These are phyloP conservation scores for Melanogaster broomeanus DNA, from an alignment of 768 basidiomycete genomes.

Conservation along the genomic window DNA sequence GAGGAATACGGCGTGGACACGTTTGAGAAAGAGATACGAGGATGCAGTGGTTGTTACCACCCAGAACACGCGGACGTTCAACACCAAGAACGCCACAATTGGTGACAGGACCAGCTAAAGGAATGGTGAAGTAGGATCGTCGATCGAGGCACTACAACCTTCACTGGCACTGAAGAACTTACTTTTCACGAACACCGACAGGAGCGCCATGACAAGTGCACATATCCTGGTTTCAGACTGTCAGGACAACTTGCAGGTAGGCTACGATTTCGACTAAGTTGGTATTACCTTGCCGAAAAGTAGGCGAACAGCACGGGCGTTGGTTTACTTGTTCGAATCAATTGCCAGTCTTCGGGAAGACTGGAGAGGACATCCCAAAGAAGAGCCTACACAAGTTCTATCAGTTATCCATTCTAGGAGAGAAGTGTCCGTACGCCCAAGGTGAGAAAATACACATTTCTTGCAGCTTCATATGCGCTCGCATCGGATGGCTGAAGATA, in stretches of 20 bases:
- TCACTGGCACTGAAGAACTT: background rate
- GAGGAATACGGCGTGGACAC: too few relatives aligned
- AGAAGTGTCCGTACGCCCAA: conserved; percentile 16
- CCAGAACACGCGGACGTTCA: too few relatives aligned
- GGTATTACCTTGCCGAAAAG: conserved; percentile 27
- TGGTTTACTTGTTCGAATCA: conserved; percentile 14
- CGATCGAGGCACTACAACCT: background rate
- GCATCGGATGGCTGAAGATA: too few relatives aligned
- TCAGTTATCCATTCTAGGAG: background rate
- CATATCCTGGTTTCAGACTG: conserved; percentile 10
- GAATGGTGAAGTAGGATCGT: background rate
- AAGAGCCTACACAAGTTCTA: conserved; percentile 14
- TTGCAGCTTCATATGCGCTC: conserved; percentile 16
- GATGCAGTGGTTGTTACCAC: too few relatives aligned
- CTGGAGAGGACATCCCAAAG: conserved; percentile 28
- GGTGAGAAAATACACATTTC: conserved; percentile 17
- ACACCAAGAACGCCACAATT: conserved; percentile 20
- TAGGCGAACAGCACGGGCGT: too few relatives aligned
- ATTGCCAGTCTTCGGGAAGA: conserved; percentile 16
- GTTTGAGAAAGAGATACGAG: too few relatives aligned
- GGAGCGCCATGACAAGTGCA: conserved; percentile 17
- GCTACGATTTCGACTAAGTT: background rate
- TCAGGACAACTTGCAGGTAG: conserved; percentile 6
- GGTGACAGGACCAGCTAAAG: conserved; percentile 22
- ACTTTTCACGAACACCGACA: conserved; percentile 22